phyloP scores from a whole-genome alignment of 306 rosid genomes.

The Malus fusca region DNA sequence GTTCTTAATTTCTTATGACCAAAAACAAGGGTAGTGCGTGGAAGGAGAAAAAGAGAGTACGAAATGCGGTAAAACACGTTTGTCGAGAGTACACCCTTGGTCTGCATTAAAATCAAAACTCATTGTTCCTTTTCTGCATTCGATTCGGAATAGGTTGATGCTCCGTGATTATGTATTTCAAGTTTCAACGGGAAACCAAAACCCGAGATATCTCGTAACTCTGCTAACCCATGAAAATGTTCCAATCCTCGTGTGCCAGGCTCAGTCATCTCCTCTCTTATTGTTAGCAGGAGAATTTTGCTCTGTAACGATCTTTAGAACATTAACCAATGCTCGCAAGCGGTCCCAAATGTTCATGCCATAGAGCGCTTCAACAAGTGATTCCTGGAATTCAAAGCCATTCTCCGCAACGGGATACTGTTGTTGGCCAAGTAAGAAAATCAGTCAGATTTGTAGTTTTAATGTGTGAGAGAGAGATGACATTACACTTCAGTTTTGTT shows the following conservation, averaged over 20 bases:
- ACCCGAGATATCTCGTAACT: slow-evolving; percentile 10
- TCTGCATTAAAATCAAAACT: not conserved
- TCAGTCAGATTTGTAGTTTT: not conserved
- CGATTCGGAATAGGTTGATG: not conserved
- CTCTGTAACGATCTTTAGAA: slow-evolving; percentile 61
- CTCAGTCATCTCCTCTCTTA: slow-evolving; percentile 37
- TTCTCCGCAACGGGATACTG: slow-evolving; percentile 87
- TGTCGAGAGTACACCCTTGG: not conserved
- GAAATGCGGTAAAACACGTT: not conserved
- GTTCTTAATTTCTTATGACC: no score
- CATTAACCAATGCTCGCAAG: slow-evolving; percentile 66
- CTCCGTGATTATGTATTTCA: not conserved
- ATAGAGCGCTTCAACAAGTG: slow-evolving; percentile 70
- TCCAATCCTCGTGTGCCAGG: not conserved
- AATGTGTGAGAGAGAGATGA: not conserved
- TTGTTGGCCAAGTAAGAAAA: slow-evolving; percentile 14
- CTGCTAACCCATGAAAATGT: slow-evolving; percentile 5
- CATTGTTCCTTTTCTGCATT: not conserved
- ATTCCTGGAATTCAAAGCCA: slow-evolving; percentile 78
- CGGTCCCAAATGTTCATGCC: slow-evolving; percentile 89
- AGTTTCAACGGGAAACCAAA: slow-evolving; percentile 1
- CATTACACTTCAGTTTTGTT: slow-evolving; percentile 2
- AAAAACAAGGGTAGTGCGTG: not conserved
- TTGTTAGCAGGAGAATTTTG: slow-evolving; percentile 32
- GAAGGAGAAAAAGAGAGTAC: not conserved